Evolutionary conservation across 2,329 filamentous ascomycete species (phyloP), one percentile per base, ranked within the genome.

Genomic region (Fusarium odoratissimum): DNA sequence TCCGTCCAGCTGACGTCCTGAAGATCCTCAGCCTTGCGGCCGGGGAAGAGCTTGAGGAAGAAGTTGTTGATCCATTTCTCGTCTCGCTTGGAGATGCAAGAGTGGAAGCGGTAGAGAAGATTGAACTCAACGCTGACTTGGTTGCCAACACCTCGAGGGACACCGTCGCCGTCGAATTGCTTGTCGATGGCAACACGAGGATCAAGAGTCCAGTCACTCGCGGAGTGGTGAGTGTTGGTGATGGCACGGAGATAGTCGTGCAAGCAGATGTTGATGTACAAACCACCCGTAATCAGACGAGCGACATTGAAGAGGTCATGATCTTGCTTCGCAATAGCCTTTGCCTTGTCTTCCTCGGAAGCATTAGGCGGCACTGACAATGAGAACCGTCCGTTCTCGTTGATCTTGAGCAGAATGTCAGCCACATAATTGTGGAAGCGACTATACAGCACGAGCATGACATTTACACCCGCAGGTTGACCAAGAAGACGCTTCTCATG

Each of bases 51-150:
- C 60, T 76, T 73, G 30, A 74, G 73, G 76, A 89, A 88, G 71
- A 87, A 83, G 19, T 86, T 82, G 49, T 91, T 85, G 23, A 88
- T 89, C 89, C 90, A 92, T 44, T 84, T 83, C 75, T 91, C 89
- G 69, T 92, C 91, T 28, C 86, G 85, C 69, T 86, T 83, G 7
- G 88, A 90, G 56, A 91, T 87, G 45, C 86, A 87, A 3, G 87
- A 88, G 79, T 92, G 90, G 85, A 89, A 92, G 31, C 90, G 84
- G 76, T 92, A 92, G 3, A 92, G 83, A 33, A 92, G 82, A 67
- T 92, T 92, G 81, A 92, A 92, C 78, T 92, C 90, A 6, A 89
- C 90, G 45, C 88, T 90, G 49, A 92, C 90, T 73, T 92, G 89
- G 75, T 92, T 92, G 17, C 91, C 90, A 6, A 89, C 84, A 4